Evolutionary conservation across 2,329 filamentous ascomycete species (phyloP), one percentile per base, ranked within the genome.

Genomic region (Cadophora gregata): DNA sequence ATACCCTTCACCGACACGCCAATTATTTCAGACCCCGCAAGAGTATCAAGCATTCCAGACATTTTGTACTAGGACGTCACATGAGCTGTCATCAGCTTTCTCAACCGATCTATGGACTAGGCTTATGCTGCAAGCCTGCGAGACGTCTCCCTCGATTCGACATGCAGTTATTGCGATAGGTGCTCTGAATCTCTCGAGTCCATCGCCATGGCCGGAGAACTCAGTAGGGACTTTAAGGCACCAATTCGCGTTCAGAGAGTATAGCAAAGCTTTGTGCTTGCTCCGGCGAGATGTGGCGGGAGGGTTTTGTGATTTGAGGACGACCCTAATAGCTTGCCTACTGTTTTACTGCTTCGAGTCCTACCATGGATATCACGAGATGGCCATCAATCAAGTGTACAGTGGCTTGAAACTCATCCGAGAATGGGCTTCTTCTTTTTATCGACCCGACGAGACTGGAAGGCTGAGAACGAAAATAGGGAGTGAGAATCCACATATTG

Each of bases 281-380:
- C 64, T 71, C 4, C 61, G 68, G 25, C 58, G 70, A 42, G 66
- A 72, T 36, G 67, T 71, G 3, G 64, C 65, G 1, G 70, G 70
- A 1, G 68, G 65, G 8, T 59, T 63, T 31, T 68, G 69, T 45
- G 70, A 72, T 62, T 45, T 71, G 21, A 59, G 68, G 27, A 70
- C 69, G 9, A 72, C 70, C 0, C 60, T 71, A 1, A 68, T 70
- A 6, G 67, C 69, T 3, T 69, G 69, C 51, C 48, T 72, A 3
- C 68, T 72, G 0, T 70, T 71, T 38, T 69, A 70, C 56, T 72
- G 71, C 59, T 71, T 72, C n/a, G 71, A 72, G 21, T 67, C 64
- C 14, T 68, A 66, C 19, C 64, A 70, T 45, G 69, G 68, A 7
- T 68, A 68, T 58, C 65, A 68, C 59, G 68, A 69, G 29, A 45